A percentile compares a stretch with the other conserved stretches of the same genome.
Evolutionary conservation across 176 grass and related monocot genomes (phyloP).

Genomic region (Cenchrus fungigraminus): DNA sequence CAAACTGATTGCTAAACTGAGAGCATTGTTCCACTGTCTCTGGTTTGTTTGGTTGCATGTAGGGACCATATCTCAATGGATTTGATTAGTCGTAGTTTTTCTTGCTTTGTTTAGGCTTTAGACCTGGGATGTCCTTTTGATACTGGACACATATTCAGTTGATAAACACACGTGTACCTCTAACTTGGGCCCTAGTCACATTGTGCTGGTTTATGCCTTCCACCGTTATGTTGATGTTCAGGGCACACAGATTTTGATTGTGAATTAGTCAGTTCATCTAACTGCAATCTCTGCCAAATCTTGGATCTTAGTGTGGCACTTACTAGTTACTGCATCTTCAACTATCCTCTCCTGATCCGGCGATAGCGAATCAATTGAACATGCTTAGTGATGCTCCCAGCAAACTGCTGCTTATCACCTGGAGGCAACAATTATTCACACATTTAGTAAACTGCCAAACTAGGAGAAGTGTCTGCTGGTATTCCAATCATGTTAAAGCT

Average conservation of each 20-base stretch:
- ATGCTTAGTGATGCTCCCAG: background rate
- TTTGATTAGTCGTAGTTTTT: background rate
- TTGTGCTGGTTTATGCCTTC: background rate
- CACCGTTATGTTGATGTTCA: background rate
- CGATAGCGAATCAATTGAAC: too few species aligned
- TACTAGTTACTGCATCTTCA: background rate
- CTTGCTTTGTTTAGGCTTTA: background rate
- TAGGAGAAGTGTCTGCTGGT: background rate
- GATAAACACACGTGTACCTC: background rate
- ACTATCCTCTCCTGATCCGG: too few species aligned
- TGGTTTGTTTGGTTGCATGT: too few species aligned
- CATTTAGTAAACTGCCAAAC: background rate
- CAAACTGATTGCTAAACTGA: background rate
- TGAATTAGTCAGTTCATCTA: background rate
- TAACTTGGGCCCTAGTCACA: background rate
- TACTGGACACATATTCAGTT: background rate
- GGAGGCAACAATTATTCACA: too few species aligned
- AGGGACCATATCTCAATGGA: too few species aligned
- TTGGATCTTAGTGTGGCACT: background rate
- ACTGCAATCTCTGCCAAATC: background rate
- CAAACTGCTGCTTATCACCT: background rate
- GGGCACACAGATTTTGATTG: background rate
- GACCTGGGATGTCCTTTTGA: background rate
- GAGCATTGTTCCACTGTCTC: background rate
- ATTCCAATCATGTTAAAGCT: background rate